Conservation (phyloP, 2,329 filamentous ascomycete species). For the Calonectria montana region DNA sequence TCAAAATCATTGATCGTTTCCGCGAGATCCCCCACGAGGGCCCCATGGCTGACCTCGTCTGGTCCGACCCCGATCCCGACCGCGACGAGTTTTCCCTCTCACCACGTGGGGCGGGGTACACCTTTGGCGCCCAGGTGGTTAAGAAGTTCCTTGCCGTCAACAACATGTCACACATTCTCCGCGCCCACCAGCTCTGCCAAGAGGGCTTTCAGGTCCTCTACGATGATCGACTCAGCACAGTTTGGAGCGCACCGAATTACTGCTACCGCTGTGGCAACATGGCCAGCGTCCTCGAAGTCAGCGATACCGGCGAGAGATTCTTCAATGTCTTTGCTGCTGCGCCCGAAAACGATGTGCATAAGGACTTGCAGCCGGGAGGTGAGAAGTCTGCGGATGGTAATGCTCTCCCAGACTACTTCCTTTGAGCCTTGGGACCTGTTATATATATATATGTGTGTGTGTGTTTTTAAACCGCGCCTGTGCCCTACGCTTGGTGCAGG, state of each 20-base stretch:
- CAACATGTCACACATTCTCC: conserved; percentile 95
- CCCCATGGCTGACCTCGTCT: conserved; percentile 99
- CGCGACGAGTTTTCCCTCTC: conserved; percentile 96
- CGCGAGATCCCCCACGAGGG: conserved; percentile 98
- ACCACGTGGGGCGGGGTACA: conserved; percentile 94
- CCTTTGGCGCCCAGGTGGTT: conserved; percentile 96
- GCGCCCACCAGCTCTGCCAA: conserved; percentile 98
- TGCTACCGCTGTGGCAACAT: conserved; percentile 97
- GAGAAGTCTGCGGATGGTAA: conserved; percentile 76
- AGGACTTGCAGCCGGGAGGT: conserved; percentile 82
- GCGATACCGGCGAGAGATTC: conserved; percentile 89
- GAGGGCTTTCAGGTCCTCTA: conserved; percentile 98
- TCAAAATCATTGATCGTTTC: conserved; percentile 99
- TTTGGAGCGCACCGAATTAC: conserved; percentile 98
- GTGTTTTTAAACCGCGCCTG: conserved; percentile 13
- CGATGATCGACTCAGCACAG: conserved; percentile 92
- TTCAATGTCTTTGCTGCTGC: conserved; percentile 99
- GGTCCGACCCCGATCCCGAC: conserved; percentile 98
- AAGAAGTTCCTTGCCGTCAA: conserved; percentile 99
- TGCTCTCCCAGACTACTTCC: conserved; percentile 77
- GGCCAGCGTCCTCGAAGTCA: conserved; percentile 96
- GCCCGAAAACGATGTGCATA: conserved; percentile 92
- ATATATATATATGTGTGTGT: neutral
- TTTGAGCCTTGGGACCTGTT: conserved; percentile 56
- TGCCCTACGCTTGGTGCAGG: conserved; percentile 17